These are phyloP conservation scores for Apiospora aurea DNA, from an alignment of 2,329 filamentous ascomycete genomes.

Conservation along the genomic window DNA sequence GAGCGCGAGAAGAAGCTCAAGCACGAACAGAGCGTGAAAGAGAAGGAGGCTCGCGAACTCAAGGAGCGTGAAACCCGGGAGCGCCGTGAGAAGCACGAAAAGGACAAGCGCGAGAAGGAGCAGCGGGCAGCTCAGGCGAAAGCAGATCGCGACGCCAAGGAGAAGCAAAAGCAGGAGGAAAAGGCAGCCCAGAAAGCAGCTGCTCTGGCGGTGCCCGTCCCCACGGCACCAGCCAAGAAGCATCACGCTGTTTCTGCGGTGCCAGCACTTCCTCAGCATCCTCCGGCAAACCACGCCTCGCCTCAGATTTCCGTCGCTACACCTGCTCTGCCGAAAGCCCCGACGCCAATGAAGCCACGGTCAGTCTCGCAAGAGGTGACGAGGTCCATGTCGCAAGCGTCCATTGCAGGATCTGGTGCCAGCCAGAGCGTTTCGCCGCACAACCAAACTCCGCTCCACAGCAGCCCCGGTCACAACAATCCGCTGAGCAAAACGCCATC, in stretches of 20 bases:
- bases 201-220: conserved; percentile 42
- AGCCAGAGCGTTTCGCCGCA: conserved; percentile 68
- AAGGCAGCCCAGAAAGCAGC: conserved; percentile 51
- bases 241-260: conserved; percentile 52
- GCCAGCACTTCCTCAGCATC: conserved; percentile 66
- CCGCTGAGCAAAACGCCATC: conserved; percentile 24
- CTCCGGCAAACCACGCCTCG: conserved; percentile 69
- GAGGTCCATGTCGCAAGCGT: conserved; percentile 72
- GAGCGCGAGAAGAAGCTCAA: conserved; percentile 84
- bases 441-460: conserved; percentile 68
- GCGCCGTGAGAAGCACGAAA: conserved; percentile 64
- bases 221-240: conserved; percentile 43
- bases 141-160: conserved; percentile 55
- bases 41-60: conserved; percentile 78
- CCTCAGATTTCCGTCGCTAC: conserved; percentile 82
- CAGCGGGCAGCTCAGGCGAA: conserved; percentile 48
- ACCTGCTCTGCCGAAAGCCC: conserved; percentile 81
- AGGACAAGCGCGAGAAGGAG: conserved; percentile 67
- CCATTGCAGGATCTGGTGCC: conserved; percentile 63
- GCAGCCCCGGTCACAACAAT: conserved; percentile 66
- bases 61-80: conserved; percentile 69
- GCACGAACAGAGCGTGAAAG: conserved; percentile 81
- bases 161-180: conserved; percentile 54
- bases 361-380: conserved; percentile 82
- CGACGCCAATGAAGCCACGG: conserved; percentile 78